Percentiles rank a stretch among this genome's conserved stretches.
phyloP scores from a whole-genome alignment of 2,329 filamentous ascomycete species.

The Chrysosporium queenslandicum region DNA sequence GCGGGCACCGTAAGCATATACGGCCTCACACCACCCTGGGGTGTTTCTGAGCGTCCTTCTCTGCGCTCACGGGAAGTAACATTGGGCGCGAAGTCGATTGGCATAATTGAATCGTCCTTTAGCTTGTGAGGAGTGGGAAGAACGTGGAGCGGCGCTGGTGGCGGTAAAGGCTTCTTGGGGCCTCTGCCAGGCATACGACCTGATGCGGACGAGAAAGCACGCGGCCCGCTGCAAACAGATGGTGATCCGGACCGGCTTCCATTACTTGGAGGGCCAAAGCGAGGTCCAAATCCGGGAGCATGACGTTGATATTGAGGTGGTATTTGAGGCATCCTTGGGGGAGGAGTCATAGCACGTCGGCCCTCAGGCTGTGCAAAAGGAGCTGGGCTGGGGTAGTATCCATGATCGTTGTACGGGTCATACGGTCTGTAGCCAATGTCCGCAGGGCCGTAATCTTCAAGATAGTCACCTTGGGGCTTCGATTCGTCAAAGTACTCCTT shows the following conservation, averaged over 20 bases:
- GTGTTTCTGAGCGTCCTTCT: constrained; percentile 56
- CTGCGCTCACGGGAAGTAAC: constrained; percentile 55
- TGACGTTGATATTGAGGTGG: constrained; percentile 26
- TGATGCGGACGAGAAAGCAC: constrained; percentile 56
- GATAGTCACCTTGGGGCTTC: constrained; percentile 51
- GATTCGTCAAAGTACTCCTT: constrained; percentile 97
- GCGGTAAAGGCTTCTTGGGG: constrained; percentile 54
- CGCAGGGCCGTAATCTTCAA: constrained; percentile 64
- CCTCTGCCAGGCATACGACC: constrained; percentile 37
- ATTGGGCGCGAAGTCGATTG: constrained; percentile 81
- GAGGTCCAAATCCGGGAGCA: too few relatives aligned
- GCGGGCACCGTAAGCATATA: constrained; percentile 65
- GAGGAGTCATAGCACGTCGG: constrained; percentile 91
- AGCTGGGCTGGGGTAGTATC: constrained; percentile 32
- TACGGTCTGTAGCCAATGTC: constrained; percentile 60
- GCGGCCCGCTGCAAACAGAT: constrained; percentile 33
- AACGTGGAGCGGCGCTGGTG: constrained; percentile 61
- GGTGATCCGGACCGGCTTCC: constrained; percentile 18
- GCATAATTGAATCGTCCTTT: constrained; percentile 64
- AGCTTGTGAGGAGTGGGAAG: constrained; percentile 80
- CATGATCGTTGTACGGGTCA: constrained; percentile 18
- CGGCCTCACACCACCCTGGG: constrained; percentile 49
- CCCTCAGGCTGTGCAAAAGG: constrained; percentile 76
- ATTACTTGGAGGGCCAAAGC: constrained; percentile 23
- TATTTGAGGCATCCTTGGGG: constrained; percentile 57